Conservation (phyloP, 768 basidiomycete genomes). For the Rhizopogon vesiculosus region DNA sequence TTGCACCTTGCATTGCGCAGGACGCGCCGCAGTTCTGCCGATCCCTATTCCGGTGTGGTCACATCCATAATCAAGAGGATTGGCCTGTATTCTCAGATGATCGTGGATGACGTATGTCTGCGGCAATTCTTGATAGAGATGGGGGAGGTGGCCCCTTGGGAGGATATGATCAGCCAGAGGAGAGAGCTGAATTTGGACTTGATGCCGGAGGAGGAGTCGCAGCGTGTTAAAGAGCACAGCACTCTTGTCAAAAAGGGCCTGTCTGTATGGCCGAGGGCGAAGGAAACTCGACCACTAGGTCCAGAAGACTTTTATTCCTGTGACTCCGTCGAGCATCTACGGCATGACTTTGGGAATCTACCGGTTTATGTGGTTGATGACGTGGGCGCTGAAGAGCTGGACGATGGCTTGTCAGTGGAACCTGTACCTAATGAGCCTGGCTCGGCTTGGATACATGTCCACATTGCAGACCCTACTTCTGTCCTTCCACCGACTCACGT, state of each 20-base stretch:
- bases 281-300: conserved; percentile 36
- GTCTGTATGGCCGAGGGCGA: conserved; percentile 8
- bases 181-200: conserved; percentile 27
- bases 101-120: conserved; percentile 27
- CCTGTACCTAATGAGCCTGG: conserved; percentile 53
- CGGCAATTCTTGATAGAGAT: conserved; percentile 58
- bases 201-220: conserved; percentile 20
- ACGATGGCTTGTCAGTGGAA: conserved; percentile 90
- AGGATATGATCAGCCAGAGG: conserved; percentile 49
- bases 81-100: conserved; percentile 27
- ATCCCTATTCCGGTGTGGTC: conserved; percentile 54
- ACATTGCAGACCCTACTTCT: conserved; percentile 90
- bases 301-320: conserved; percentile 58
- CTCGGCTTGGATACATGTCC: conserved; percentile 78
- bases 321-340: conserved; percentile 65
- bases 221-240: conserved; percentile 28
- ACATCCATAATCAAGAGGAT: conserved; percentile 57
- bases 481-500: conserved; percentile 67
- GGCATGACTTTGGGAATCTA: conserved; percentile 82
- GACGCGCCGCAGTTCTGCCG: conserved; percentile 44
- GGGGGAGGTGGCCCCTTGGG: conserved; percentile 80
- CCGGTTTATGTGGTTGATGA: conserved; percentile 90
- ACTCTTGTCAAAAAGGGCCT: conserved; percentile 16
- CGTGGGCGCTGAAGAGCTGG: conserved; percentile 72
- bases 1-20: conserved; percentile 49